Evolutionary conservation across 306 rosid genomes (phyloP), one percentile per base, ranked within the genome.

Genomic region (Nissolia schottii): DNA sequence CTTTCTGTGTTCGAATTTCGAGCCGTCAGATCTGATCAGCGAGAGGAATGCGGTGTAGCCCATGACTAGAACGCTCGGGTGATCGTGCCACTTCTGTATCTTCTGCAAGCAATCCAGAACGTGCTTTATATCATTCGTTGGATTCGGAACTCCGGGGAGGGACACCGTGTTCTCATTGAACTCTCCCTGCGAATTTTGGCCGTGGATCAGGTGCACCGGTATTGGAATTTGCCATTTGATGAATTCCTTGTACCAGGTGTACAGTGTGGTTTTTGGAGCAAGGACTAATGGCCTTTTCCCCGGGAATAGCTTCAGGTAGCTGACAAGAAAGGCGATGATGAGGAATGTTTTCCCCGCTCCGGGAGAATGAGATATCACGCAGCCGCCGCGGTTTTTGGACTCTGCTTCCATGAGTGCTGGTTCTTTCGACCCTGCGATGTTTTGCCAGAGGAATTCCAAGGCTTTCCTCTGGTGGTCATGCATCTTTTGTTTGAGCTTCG

Each of bases 341-440:
- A 90, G 86, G 64, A 88, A 87, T 16, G 98, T 93, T 80, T 93
- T 90, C 31, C 98, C 97, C 8, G 97, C 92, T 50, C 98, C 96
- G 3, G 98, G 98, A 70, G 97, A 2, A 86, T 93, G 98, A 67
- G 98, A 93, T 59, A 93, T 80, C 74, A 93, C 98, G 74, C 98
- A 93, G 54, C 97, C 97, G 3, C 98, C 98, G 16, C 59, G 82
- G 63, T 46, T 81, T 81, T 78, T 76, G 65, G 97, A 69, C 6
- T 68, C 56, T 70, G 43, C 60, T 43, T 87, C 76, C 89, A 84
- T 85, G 6, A 51, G 64, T 60, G 80, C 49, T 3, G 96, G 98
- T 48, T 78, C 71, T 78, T 80, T 49, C 6, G 98, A 88, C 40
- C 98, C 97, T 10, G 89, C 96, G 67, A 93, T 31, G 56, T 93